Base-by-base conservation (phyloP, 2,329 filamentous ascomycete species). In the Xylaria sp. region DNA sequence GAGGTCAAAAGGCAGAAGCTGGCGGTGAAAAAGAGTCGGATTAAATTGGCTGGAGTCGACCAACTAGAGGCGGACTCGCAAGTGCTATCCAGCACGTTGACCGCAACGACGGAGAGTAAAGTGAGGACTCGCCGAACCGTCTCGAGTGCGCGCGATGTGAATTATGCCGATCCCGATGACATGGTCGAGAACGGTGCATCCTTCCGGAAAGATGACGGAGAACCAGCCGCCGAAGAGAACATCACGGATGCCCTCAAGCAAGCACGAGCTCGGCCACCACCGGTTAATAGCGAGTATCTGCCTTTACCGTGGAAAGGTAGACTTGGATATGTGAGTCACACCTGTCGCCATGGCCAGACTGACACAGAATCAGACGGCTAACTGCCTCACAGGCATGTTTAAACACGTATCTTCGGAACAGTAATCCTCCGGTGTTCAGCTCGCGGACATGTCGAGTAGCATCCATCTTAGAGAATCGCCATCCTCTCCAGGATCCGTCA, bases 241-340 rank as follows among this genome's bases (percentile, higher is more conserved):
- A 65, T 71, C 4, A 42, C 59, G 9, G 63, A 61, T 2, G 39
- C 56, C 8, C 54, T 71, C 1, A 69, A 68, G 50, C 61, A 57
- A 18, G 68, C 69, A 35, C 72, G 74, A 23, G 79, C 80, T 7
- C 79, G 91, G 58, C 83, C 88, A 10, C 91, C 91, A 5, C 84
- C 92, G 0, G 85, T 96, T 13, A 89, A 97, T 69, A 96, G 91
- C 70, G 83, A 84, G 64, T 90, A 87, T 68, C 79, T 97, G 18
- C 93, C 93, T 23, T 74, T 97, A 19, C 93, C 92, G 0, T 97
- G 92, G 92, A 91, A 88, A 75, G 93, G 93, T 0, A 83, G 92
- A 34, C 72, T 97, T 62, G 92, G 92, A 59, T 97, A 96, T 81
- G 91, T 93, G 74, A 77, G 87, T 75, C 1, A 16, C 53, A 58